A percentile compares a stretch with the other conserved stretches of the same genome.
phyloP scores from a whole-genome alignment of 306 rosid species.

The Herpetospermum pedunculosum region DNA sequence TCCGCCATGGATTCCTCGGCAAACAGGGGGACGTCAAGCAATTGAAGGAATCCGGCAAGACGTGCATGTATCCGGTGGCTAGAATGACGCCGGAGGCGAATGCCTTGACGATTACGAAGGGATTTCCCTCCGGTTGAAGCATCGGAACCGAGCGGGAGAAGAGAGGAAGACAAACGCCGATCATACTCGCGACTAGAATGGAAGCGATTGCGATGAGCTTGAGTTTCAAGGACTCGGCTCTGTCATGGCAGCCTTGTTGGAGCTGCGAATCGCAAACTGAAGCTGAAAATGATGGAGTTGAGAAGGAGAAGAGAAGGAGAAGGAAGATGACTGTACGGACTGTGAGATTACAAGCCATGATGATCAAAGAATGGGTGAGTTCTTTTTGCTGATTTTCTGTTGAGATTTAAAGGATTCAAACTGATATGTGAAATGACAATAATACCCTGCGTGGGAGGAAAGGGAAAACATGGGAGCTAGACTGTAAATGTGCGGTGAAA shows the following conservation, averaged over 20 bases:
- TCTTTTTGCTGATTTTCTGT: background rate
- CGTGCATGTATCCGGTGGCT: slow-evolving; percentile 60
- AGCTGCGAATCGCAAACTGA: background rate
- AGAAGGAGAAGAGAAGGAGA: background rate
- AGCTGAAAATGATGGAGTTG: background rate
- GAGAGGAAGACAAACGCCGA: slow-evolving; percentile 5
- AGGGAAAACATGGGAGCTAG: background rate
- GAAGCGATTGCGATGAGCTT: slow-evolving; percentile 9
- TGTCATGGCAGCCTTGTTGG: background rate
- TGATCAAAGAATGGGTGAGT: background rate
- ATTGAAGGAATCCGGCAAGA: slow-evolving; percentile 51
- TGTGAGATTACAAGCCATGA: background rate
- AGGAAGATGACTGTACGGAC: background rate
- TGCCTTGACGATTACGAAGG: slow-evolving; percentile 41
- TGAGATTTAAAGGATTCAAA: background rate
- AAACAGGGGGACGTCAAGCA: slow-evolving; percentile 36
- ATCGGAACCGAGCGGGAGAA: background rate
- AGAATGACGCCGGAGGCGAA: slow-evolving; percentile 63
- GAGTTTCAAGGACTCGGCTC: background rate
- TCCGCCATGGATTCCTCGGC: slow-evolving; percentile 36
- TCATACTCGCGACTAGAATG: background rate
- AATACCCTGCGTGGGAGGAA: background rate
- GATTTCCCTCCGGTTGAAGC: slow-evolving; percentile 28
- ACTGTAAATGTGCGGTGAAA: background rate
- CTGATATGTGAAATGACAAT: background rate